Conservation (phyloP, 495 filamentous ascomycete species). For the Tuber melanosporum region DNA sequence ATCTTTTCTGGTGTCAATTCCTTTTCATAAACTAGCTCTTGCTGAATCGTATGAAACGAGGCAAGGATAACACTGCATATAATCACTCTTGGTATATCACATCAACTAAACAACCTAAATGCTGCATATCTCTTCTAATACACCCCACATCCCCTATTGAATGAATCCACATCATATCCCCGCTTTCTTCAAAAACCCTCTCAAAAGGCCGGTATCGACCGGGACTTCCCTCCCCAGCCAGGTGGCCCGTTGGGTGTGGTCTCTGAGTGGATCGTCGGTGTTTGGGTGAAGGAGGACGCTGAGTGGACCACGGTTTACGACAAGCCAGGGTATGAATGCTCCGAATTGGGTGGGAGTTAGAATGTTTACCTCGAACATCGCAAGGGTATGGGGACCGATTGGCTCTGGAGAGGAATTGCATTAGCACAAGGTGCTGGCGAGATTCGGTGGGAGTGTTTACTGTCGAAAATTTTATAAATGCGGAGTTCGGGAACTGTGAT, state of each 20-base stretch:
- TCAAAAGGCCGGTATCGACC: conserved; percentile 61
- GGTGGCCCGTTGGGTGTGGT: conserved; percentile 72
- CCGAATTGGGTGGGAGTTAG: conserved; percentile 82
- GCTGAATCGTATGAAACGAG: no score
- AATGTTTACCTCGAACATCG: conserved; percentile 89
- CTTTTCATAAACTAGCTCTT: no score
- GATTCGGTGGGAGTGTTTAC: conserved; percentile 1
- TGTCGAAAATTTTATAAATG: conserved; percentile 70
- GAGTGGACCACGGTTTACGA: conserved; percentile 74
- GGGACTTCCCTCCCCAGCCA: conserved; percentile 76
- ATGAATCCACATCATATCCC: conserved; percentile 5
- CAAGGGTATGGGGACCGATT: conserved; percentile 73
- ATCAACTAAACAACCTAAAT: no score
- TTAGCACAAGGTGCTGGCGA: conserved; percentile 3
- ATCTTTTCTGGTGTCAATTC: no score
- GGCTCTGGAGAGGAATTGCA: conserved; percentile 44
- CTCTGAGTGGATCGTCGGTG: conserved; percentile 51
- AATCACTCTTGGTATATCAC: no score
- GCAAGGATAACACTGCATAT: no score
- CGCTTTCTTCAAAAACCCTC: conserved; percentile 31
- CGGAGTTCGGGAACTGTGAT: conserved; percentile 73
- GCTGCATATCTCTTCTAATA: no score
- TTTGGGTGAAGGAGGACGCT: conserved; percentile 79
- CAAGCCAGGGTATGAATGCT: conserved; percentile 73
- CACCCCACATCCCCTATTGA: no score